Evolutionary conservation across 1,284 basidiomycete species (phyloP).

Genomic region (Mycosarcoma maydis): DNA sequence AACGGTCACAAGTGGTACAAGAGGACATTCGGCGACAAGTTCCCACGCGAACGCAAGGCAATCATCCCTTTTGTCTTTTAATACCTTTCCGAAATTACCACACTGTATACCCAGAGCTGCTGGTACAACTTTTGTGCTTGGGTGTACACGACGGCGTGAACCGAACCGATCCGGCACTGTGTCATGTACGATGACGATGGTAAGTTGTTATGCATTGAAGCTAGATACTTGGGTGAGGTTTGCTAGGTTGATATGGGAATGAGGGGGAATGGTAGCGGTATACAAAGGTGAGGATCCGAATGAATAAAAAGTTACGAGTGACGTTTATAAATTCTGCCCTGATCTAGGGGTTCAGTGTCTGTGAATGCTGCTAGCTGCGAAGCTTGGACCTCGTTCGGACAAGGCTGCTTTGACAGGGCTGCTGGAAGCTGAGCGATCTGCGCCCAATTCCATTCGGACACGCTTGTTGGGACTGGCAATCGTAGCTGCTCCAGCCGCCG

Average conservation of each 20-base stretch:
- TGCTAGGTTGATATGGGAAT: slow-evolving; percentile 9
- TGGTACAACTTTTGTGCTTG: too few species aligned
- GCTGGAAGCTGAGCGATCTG: slow-evolving; percentile 13
- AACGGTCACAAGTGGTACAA: slow-evolving; percentile 85
- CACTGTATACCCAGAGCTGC: background rate
- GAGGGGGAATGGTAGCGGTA: background rate
- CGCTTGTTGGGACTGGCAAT: slow-evolving; percentile 35
- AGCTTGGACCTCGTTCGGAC: slow-evolving; percentile 34
- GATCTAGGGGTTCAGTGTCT: slow-evolving; percentile 5
- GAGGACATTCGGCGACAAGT: slow-evolving; percentile 73
- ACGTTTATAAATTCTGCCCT: too few species aligned
- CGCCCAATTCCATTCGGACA: slow-evolving; percentile 32
- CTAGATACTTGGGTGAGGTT: background rate
- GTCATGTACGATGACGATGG: background rate
- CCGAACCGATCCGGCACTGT: too few species aligned
- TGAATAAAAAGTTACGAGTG: too few species aligned
- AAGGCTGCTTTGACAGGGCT: slow-evolving; percentile 37
- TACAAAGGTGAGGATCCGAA: too few species aligned
- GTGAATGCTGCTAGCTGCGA: slow-evolving; percentile 20
- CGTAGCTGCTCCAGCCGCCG: background rate
- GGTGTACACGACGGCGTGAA: too few species aligned
- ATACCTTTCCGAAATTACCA: background rate
- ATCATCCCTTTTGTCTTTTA: slow-evolving; percentile 77
- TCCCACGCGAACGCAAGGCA: slow-evolving; percentile 75
- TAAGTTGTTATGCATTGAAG: background rate